Evolutionary conservation across 768 basidiomycete species (phyloP).

Genomic region (Panellus pusillus): DNA sequence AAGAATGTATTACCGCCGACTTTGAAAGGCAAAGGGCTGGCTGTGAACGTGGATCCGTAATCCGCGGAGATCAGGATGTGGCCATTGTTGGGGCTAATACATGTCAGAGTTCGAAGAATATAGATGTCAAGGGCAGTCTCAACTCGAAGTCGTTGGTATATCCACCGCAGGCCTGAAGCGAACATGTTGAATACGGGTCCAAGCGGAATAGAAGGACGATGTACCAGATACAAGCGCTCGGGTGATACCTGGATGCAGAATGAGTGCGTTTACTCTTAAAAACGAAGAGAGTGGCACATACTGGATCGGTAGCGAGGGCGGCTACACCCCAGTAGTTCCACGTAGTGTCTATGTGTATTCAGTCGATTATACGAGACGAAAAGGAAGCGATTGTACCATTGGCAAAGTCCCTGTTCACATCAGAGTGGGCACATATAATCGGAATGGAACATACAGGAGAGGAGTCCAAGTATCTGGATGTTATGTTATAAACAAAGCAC

Average conservation of each 20-base stretch:
- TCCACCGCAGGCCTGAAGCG: conserved; percentile 51
- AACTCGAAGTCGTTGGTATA: conserved; percentile 47
- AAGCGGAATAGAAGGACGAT: neutral
- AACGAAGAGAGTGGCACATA: conserved; percentile 17
- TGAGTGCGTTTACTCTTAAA: too few relatives aligned
- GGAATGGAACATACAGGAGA: conserved; percentile 60
- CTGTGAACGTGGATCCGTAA: conserved; percentile 54
- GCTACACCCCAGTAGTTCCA: conserved; percentile 67
- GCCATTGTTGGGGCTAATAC: conserved; percentile 59
- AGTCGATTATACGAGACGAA: too few relatives aligned
- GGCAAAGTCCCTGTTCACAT: neutral
- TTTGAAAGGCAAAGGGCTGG: conserved; percentile 59
- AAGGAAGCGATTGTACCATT: too few relatives aligned
- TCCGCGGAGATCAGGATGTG: conserved; percentile 62
- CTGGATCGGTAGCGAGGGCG: conserved; percentile 63
- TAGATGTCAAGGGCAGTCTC: neutral
- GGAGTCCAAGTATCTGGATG: conserved; percentile 55
- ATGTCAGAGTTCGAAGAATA: conserved; percentile 18
- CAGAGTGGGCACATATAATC: conserved; percentile 6
- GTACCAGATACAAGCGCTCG: conserved; percentile 52
- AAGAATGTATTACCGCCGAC: conserved; percentile 46
- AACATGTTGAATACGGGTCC: neutral
- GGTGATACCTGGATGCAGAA: conserved; percentile 29
- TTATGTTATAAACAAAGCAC: neutral
- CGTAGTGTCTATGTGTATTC: conserved; percentile 25